Base-by-base conservation (phyloP, 495 filamentous ascomycete species). In the Tuber magnatum region DNA sequence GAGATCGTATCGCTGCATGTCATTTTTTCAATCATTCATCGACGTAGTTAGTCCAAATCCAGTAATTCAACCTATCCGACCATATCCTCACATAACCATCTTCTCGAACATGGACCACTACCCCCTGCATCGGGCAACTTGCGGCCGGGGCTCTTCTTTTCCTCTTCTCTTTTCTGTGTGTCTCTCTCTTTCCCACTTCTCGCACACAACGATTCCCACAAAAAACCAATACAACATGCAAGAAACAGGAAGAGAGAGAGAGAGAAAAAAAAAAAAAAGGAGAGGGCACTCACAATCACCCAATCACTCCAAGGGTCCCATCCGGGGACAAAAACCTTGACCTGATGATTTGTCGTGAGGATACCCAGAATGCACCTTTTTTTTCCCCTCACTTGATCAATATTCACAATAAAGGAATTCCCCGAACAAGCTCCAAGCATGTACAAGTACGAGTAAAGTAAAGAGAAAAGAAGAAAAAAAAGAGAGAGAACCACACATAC, bases 341-440 rank as follows among this genome's bases (percentile, higher is more conserved):
- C 68, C 71, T 78, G 81, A 68, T 82, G 83, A 80, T 89, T 91
- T 9, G 89, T 87, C 22, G 88, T 90, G 73, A 91, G 82, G 14
- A 91, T 86, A 14, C 86, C 87, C 18, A 92, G 83, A 38, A 87
- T 78, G 68, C 81, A 82, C 46, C 78, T 80, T 76, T 46, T 75
- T 73, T 68, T 71, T n/a, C n/a, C 77, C 76, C 43, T 32, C 51
- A 78, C 69, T 32, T 79, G 46, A 79, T 73, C 61, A 75, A 42
- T 74, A 48, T 38, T 73, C 41, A 44, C 71, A 78, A 72, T 70
- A 61, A 72, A 44, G 16, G 42, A 65, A 78, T 71, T 69, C 73
- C 68, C 75, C 75, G 74, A 69, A 69, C 24, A 41, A 61, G 32
- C n/a, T 16, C n/a, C 51, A 61, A n/a, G n/a, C 10, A 28, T 32